A percentile compares a stretch with the other conserved stretches of the same genome.
These are phyloP conservation scores for Taphrina betulina DNA, from an alignment of 1,139 yeast genomes.

Conservation along the genomic window DNA sequence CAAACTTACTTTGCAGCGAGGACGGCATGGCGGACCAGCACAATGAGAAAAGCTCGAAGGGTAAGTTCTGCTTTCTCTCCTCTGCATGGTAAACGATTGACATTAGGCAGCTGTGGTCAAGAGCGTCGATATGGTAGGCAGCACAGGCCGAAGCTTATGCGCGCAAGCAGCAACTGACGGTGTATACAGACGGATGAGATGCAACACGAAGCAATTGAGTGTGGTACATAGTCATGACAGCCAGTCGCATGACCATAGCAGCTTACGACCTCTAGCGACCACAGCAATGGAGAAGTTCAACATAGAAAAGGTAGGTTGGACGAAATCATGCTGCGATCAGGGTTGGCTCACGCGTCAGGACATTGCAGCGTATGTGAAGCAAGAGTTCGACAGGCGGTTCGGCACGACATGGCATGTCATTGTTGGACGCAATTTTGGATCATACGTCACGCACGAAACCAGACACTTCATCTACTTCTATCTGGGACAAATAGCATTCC, in stretches of 20 bases:
- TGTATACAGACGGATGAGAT: conserved; percentile 42
- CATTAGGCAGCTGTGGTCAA: conserved; percentile 49
- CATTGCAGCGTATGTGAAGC: conserved; percentile 76
- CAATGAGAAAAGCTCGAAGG: conserved; percentile 17
- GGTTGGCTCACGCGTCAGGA: conserved; percentile 50
- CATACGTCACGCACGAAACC: conserved; percentile 83
- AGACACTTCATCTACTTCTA: conserved; percentile 84
- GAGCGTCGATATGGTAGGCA: conserved; percentile 50
- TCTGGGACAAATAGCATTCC: conserved; percentile 73
- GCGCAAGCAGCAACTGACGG: background rate
- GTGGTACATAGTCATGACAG: conserved; percentile 40
- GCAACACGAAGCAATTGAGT: conserved; percentile 43
- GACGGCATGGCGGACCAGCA: conserved; percentile 22
- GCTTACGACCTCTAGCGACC: conserved; percentile 47
- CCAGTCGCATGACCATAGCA: too few species aligned
- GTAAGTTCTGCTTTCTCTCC: too few species aligned
- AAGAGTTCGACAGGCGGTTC: conserved; percentile 62
- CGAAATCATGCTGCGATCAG: background rate
- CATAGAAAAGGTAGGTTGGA: conserved; percentile 45
- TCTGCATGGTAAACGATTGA: too few species aligned
- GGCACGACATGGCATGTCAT: conserved; percentile 95
- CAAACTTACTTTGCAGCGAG: background rate
- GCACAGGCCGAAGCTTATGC: background rate
- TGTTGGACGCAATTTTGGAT: conserved; percentile 90
- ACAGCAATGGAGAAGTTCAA: conserved; percentile 61